Evolutionary conservation across 2,329 filamentous ascomycete species (phyloP), one percentile per base, ranked within the genome.

Genomic region (Aspergillus sp.): DNA sequence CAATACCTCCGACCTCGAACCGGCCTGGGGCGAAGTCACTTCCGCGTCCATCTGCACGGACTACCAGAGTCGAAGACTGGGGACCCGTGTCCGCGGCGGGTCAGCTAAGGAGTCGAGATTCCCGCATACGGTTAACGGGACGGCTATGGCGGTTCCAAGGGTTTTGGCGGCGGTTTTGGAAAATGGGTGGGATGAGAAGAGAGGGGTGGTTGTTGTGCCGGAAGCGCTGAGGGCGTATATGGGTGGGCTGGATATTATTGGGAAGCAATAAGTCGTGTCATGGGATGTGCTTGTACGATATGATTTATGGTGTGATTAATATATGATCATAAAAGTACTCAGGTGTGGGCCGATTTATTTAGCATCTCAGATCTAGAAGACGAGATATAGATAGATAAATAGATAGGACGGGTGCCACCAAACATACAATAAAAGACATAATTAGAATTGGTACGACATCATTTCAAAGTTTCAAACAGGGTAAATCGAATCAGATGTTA

Each of bases 21-120:
- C 80, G 9, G 90, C 88, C 25, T 98, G 90, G 86, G 93, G 93
- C 42, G 93, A 98, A 70, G 84, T 98, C 45, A 95, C 90, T 0
- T 91, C 86, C 39, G 84, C 89, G 0, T 94, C 88, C 53, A 84
- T 91, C 58, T 98, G 93, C 70, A 93, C 88, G 1, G 93, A 98
- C 68, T 98, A 97, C 70, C 93, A 98, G 74, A 86, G 81, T 22
- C 79, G 93, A 23, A 79, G 93, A 13, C 74, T 98, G 32, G 84
- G 82, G 23, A 96, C 93, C 12, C 79, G 86, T 37, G 74, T 88
- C 41, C 82, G 84, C 53, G 73, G 70, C 45, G 70, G 70, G 37
- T 70, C 65, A 15, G 48, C 58, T 5, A 67, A 65, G 52, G 72
- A 73, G 62, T 70, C 85, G 37, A 75, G 77, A 1, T 97, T 89